Evolutionary conservation across 768 basidiomycete genomes (phyloP).

Genomic region (Pleurotus tuber-regium): DNA sequence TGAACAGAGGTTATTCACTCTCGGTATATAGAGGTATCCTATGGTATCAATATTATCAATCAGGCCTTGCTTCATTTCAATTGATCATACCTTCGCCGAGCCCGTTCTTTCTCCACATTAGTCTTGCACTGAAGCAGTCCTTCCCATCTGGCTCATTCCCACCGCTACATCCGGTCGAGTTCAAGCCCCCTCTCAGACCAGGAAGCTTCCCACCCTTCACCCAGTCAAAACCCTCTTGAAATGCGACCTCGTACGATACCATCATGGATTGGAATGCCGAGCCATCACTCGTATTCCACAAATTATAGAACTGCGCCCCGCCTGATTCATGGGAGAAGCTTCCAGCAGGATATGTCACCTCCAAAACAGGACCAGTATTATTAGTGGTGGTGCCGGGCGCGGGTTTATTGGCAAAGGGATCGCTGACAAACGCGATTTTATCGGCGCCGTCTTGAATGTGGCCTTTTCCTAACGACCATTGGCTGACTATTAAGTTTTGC

Average conservation of each 20-base stretch:
- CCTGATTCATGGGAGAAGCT: slow-evolving; percentile 59
- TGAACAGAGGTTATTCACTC: slow-evolving; percentile 56
- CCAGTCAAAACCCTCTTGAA: slow-evolving; percentile 64
- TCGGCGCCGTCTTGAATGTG: slow-evolving; percentile 54
- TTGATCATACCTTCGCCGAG: slow-evolving; percentile 73
- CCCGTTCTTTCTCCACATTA: slow-evolving; percentile 74
- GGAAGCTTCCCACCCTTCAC: slow-evolving; percentile 78
- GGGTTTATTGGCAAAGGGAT: slow-evolving; percentile 60
- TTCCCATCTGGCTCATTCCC: slow-evolving; percentile 60
- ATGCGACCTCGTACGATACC: slow-evolving; percentile 72
- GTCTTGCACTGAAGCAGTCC: slow-evolving; percentile 68
- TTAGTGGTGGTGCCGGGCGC: slow-evolving; percentile 29
- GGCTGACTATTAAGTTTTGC: slow-evolving; percentile 45
- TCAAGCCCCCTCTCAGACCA: slow-evolving; percentile 67
- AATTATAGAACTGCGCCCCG: slow-evolving; percentile 64
- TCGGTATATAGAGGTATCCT: slow-evolving; percentile 84
- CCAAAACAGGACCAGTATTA: slow-evolving; percentile 44
- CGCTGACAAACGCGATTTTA: slow-evolving; percentile 60
- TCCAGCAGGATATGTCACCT: slow-evolving; percentile 61
- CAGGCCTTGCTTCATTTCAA: too few species aligned
- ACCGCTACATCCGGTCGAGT: slow-evolving; percentile 64
- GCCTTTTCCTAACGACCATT: slow-evolving; percentile 63
- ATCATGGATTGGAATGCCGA: slow-evolving; percentile 65
- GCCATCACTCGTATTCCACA: slow-evolving; percentile 64
- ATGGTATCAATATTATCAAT: too few species aligned